phyloP scores from a whole-genome alignment of 2,329 filamentous ascomycete genomes.

The Colletotrichum graminicola region DNA sequence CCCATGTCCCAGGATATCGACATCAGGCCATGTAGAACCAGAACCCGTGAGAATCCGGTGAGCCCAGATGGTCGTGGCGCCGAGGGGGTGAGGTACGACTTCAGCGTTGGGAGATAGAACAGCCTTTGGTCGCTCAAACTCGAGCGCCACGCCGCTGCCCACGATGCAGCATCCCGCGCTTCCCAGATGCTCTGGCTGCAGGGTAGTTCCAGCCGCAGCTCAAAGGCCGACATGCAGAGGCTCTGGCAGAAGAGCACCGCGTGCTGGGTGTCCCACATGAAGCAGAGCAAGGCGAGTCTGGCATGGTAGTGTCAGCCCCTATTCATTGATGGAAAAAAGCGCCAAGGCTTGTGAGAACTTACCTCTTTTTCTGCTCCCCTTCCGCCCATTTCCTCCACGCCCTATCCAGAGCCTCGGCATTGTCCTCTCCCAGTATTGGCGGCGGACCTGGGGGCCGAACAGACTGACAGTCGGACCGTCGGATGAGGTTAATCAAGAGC shows the following conservation, averaged over 20 bases:
- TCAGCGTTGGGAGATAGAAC: conserved; percentile 65
- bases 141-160: conserved; percentile 57
- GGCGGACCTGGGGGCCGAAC: conserved; percentile 46
- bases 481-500: conserved; percentile 54
- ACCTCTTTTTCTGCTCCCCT: conserved; percentile 70
- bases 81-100: conserved; percentile 66
- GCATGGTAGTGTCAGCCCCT: conserved; percentile 3
- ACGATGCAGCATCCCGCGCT: conserved; percentile 63
- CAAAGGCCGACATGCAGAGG: conserved; percentile 75
- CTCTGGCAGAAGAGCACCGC: conserved; percentile 75
- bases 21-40: conserved; percentile 73
- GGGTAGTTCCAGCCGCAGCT: conserved; percentile 68
- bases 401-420: conserved; percentile 55
- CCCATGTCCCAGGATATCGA: conserved; percentile 73
- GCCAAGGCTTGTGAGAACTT: conserved; percentile 17
- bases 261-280: conserved; percentile 76
- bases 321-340: fast-evolving
- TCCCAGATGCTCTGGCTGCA: conserved; percentile 69
- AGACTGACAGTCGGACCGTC: conserved; percentile 53
- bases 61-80: conserved; percentile 54
- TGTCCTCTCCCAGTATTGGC: conserved; percentile 46
- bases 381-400: conserved; percentile 67
- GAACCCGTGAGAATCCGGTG: conserved; percentile 64
- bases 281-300: conserved; percentile 69
- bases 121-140: conserved; percentile 46